These are phyloP conservation scores for Plasmodium knowlesi DNA, from an alignment of 169 alveolate genomes.

Conservation along the genomic window DNA sequence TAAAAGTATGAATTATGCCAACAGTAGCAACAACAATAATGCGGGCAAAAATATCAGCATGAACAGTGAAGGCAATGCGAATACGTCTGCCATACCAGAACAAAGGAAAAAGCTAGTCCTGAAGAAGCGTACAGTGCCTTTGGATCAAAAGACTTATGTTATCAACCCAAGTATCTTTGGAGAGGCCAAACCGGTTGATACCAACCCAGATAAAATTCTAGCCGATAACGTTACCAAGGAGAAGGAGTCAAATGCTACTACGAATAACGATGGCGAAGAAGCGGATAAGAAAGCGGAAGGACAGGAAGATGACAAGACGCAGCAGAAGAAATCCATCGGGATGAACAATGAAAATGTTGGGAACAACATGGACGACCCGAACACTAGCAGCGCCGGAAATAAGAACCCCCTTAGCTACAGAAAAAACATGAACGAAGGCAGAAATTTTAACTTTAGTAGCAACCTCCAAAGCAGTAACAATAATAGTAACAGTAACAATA, in stretches of 20 bases:
- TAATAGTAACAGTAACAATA: neutral
- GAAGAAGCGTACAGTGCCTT: conserved; percentile 65
- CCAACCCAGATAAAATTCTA: conserved; percentile 60
- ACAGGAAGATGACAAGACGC: conserved; percentile 16
- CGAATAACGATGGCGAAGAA: neutral
- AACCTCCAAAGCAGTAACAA: neutral
- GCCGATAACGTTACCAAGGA: conserved; percentile 34
- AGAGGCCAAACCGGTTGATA: conserved; percentile 76
- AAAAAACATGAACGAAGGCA: conserved; percentile 11
- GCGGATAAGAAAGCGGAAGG: neutral
- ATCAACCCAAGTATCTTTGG: conserved; percentile 62
- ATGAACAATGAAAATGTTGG: neutral
- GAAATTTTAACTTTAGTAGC: conserved; percentile 18
- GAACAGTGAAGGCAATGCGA: neutral
- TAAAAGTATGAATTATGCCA: conserved; percentile 45
- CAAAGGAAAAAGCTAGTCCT: conserved; percentile 62
- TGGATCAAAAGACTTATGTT: conserved; percentile 50
- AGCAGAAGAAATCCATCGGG: neutral
- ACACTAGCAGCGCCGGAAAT: conserved; percentile 2
- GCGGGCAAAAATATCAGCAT: neutral
- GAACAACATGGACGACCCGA: neutral
- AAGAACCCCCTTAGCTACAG: conserved; percentile 31
- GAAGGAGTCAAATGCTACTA: conserved; percentile 10
- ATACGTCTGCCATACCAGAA: neutral
- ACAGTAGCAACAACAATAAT: conserved; percentile 5